phyloP scores from a whole-genome alignment of 768 basidiomycete genomes.

The Trametes meyenii region DNA sequence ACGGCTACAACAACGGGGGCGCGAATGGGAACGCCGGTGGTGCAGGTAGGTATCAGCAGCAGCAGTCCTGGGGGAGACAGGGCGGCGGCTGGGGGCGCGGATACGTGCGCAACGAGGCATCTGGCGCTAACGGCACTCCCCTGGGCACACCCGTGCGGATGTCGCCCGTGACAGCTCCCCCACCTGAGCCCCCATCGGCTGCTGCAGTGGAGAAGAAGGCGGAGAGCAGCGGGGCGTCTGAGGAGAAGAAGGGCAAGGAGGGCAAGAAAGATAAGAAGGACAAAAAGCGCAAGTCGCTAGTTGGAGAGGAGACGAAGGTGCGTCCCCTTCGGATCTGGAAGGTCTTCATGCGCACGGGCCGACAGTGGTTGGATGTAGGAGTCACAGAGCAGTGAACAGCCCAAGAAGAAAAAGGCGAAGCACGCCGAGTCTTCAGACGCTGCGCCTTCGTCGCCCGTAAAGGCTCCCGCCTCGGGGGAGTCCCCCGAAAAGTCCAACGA shows the following conservation, averaged over 20 bases:
- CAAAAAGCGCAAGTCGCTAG: constrained; percentile 31
- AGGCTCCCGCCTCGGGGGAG: constrained; percentile 6
- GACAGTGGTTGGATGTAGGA: constrained; percentile 3
- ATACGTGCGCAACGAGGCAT: constrained; percentile 32
- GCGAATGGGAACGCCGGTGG: constrained; percentile 1
- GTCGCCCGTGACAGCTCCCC: constrained; percentile 43
- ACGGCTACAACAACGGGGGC: constrained; percentile 5
- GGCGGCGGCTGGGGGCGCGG: constrained; percentile 24
- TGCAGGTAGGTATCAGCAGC: constrained; percentile 33
- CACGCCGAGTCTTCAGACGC: constrained; percentile 9
- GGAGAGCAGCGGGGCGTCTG: background rate
- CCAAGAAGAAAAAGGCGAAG: constrained; percentile 30
- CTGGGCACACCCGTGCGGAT: constrained; percentile 63
- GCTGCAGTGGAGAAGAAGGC: constrained; percentile 15
- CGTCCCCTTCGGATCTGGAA: background rate
- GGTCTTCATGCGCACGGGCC: background rate
- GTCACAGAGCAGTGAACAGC: constrained; percentile 20
- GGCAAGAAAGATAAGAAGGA: constrained; percentile 33
- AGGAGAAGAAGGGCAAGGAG: constrained; percentile 20
- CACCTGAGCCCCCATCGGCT: constrained; percentile 15
- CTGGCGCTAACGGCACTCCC: constrained; percentile 75
- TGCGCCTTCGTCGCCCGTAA: constrained; percentile 7
- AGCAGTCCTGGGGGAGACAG: constrained; percentile 21
- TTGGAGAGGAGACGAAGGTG: constrained; percentile 23
- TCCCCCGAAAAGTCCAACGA: constrained; percentile 16